Percentiles rank a stretch among this genome's conserved stretches.
These are phyloP conservation scores for Margaritispora aquatica DNA, from an alignment of 495 filamentous ascomycete genomes.

Conservation along the genomic window DNA sequence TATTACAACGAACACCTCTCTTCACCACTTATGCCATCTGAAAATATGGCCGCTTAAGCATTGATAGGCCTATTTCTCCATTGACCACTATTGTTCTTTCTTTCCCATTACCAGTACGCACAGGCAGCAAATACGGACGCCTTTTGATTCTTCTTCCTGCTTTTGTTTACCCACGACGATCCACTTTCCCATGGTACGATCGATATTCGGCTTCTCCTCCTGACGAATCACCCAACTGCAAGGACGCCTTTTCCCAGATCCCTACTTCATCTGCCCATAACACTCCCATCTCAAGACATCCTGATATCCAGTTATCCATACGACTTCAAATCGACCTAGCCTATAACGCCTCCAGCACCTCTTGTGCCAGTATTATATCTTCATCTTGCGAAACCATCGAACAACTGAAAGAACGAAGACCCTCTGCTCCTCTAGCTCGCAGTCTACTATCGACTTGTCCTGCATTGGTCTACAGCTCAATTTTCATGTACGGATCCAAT, in stretches of 20 bases:
- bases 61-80: background rate
- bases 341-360: too few relatives aligned
- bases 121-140: conserved; percentile 23
- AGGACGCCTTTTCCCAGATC: background rate
- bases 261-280: background rate
- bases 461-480: background rate
- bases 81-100: background rate
- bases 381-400: too few relatives aligned
- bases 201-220: background rate
- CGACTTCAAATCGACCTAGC: too few relatives aligned
- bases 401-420: too few relatives aligned
- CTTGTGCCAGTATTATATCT: too few relatives aligned
- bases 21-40: background rate
- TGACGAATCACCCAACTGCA: background rate
- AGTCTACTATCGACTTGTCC: background rate
- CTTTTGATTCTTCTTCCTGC: conserved; percentile 18
- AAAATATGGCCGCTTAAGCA: background rate
- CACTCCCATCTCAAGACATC: background rate
- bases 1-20: too few relatives aligned
- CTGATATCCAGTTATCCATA: background rate
- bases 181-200: conserved; percentile 1
- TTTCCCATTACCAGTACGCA: conserved; percentile 21
- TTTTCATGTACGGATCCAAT: background rate
- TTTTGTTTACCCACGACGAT: conserved; percentile 9
- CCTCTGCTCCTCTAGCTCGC: too few relatives aligned